These are phyloP conservation scores for Mycena vulgaris DNA, from an alignment of 768 basidiomycete genomes.

Conservation along the genomic window DNA sequence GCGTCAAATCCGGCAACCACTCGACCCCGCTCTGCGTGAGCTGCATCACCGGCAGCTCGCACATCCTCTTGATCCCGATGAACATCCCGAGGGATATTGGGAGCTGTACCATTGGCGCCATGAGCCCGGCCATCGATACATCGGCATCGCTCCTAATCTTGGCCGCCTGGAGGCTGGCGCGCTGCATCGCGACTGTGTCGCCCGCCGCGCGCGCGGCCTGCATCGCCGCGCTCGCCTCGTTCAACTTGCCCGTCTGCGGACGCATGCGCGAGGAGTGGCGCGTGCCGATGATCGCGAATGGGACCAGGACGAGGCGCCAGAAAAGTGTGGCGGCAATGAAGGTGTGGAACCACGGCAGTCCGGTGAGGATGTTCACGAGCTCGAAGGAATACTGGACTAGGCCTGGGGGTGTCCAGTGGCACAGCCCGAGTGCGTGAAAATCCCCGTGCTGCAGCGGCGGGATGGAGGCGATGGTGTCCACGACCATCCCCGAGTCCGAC, in stretches of 20 bases:
- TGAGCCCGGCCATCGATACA: constrained; percentile 69
- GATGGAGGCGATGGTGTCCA: constrained; percentile 19
- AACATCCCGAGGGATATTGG: constrained; percentile 88
- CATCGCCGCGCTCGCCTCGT: constrained; percentile 64
- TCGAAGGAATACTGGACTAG: constrained; percentile 76
- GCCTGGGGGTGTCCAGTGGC: constrained; percentile 76
- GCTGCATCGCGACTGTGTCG: constrained; percentile 66
- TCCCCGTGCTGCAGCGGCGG: constrained; percentile 80
- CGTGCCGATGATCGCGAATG: constrained; percentile 69
- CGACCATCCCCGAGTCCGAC: background rate
- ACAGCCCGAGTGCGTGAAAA: constrained; percentile 77
- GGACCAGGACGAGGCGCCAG: constrained; percentile 74
- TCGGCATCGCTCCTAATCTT: constrained; percentile 76
- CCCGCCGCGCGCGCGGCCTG: constrained; percentile 47
- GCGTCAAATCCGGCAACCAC: constrained; percentile 84
- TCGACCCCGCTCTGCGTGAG: constrained; percentile 82
- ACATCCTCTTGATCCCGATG: constrained; percentile 83
- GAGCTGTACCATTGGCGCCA: constrained; percentile 74
- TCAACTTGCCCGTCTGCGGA: constrained; percentile 69
- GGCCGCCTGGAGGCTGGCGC: constrained; percentile 66
- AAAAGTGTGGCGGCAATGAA: constrained; percentile 76
- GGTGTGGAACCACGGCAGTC: constrained; percentile 89
- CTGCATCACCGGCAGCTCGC: constrained; percentile 79
- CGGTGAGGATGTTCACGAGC: constrained; percentile 75
- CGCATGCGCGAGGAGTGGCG: constrained; percentile 73